Conservation (phyloP, 768 basidiomycete genomes). For the Xerocomus spinulosus region DNA sequence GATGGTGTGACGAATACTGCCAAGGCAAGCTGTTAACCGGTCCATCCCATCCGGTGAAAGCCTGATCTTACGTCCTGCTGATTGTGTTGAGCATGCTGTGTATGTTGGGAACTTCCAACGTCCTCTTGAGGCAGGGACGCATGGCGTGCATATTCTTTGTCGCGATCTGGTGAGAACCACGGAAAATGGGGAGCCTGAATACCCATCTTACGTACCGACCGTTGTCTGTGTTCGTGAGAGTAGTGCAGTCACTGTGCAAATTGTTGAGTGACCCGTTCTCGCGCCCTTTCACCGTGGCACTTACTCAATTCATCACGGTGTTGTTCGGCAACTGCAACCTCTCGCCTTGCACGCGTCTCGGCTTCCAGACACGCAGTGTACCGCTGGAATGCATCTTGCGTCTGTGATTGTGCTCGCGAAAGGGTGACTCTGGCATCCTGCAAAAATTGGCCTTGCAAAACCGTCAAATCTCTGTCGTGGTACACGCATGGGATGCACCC, state of each 20-base stretch:
- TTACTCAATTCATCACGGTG: conserved; percentile 58
- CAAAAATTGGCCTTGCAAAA: conserved; percentile 51
- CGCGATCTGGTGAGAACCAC: conserved; percentile 17
- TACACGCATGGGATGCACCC: conserved; percentile 4
- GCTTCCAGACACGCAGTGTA: conserved; percentile 67
- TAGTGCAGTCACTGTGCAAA: conserved; percentile 28
- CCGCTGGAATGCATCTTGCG: conserved; percentile 64
- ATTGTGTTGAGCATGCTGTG: conserved; percentile 27
- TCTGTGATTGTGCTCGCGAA: conserved; percentile 63
- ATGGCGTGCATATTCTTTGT: conserved; percentile 33
- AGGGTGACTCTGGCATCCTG: conserved; percentile 57
- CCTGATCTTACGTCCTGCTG: conserved; percentile 32
- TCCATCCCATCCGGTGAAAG: conserved; percentile 10
- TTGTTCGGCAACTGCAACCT: conserved; percentile 60
- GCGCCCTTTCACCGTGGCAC: conserved; percentile 14
- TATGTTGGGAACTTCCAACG: conserved; percentile 26
- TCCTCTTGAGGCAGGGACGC: conserved; percentile 30
- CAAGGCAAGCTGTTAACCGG: conserved; percentile 20
- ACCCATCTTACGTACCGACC: conserved; percentile 27
- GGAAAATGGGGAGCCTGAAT: conserved; percentile 5
- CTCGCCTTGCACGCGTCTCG: conserved; percentile 62
- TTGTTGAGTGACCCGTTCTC: conserved; percentile 18
- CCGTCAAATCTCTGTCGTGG: conserved; percentile 6
- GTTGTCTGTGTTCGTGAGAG: conserved; percentile 34
- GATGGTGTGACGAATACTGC: conserved; percentile 32